phyloP scores from a whole-genome alignment of 352 stramenopile species.

The Stramenopiles sp. region DNA sequence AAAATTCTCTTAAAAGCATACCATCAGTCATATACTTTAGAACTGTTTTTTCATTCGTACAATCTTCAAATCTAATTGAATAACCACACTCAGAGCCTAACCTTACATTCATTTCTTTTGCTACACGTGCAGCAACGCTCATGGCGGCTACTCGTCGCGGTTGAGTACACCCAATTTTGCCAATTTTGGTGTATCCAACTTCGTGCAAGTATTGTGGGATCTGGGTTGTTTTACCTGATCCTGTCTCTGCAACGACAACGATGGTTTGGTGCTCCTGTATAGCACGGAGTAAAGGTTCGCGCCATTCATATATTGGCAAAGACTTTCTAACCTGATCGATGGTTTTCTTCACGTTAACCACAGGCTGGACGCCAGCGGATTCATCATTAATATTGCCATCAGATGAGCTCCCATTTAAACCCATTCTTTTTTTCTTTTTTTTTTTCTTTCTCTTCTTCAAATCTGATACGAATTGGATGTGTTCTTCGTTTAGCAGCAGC shows the following conservation, averaged over 20 bases:
- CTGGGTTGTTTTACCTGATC: constrained; percentile 94
- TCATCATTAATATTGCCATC: too few relatives aligned
- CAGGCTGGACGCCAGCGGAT: too few relatives aligned
- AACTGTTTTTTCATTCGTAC: constrained; percentile 83
- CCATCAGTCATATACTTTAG: constrained; percentile 99
- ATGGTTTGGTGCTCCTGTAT: constrained; percentile 83
- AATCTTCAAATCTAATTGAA: constrained; percentile 98
- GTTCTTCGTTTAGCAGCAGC: too few relatives aligned
- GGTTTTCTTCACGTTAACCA: too few relatives aligned
- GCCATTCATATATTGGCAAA: constrained; percentile 90
- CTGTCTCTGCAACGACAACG: constrained; percentile 65
- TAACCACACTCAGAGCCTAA: constrained; percentile 93
- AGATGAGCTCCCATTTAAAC: too few relatives aligned
- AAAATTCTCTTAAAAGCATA: constrained; percentile 95
- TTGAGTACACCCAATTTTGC: constrained; percentile 78
- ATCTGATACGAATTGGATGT: background rate
- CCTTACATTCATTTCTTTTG: constrained; percentile 91
- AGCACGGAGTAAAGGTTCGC: constrained; percentile 87
- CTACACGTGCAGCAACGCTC: constrained; percentile 93
- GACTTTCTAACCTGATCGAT: constrained; percentile 59
- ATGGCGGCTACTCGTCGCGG: constrained; percentile 91
- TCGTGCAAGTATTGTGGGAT: constrained; percentile 93
- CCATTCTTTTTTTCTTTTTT: too few relatives aligned
- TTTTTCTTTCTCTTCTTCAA: background rate
- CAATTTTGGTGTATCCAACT: constrained; percentile 88